These are phyloP conservation scores for Melocanna baccifera DNA, from an alignment of 176 grass and related monocot species.

Conservation along the genomic window DNA sequence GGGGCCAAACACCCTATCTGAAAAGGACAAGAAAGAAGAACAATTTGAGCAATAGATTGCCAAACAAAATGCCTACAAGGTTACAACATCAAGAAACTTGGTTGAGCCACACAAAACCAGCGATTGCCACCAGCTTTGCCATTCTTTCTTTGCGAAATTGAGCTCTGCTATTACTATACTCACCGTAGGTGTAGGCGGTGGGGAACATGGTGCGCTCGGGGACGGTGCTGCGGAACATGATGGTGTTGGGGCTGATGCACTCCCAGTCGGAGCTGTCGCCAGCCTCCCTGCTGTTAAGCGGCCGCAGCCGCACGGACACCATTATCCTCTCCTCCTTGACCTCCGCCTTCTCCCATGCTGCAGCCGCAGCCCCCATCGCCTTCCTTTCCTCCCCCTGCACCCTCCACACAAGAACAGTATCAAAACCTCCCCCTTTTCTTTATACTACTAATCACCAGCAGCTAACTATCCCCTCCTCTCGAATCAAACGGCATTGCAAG, in stretches of 20 bases:
- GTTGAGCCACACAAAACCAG: neutral
- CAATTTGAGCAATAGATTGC: constrained; percentile 4
- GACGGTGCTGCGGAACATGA: constrained; percentile 71
- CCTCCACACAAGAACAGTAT: constrained; percentile 26
- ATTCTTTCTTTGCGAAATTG: constrained; percentile 14
- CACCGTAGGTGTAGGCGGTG: constrained; percentile 75
- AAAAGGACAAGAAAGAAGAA: constrained; percentile 23
- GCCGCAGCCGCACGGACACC: constrained; percentile 80
- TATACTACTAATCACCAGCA: constrained; percentile 11
- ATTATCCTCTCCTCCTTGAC: constrained; percentile 72
- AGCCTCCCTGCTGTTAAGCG: constrained; percentile 67
- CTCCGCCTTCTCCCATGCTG: constrained; percentile 38
- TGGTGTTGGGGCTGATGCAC: constrained; percentile 67
- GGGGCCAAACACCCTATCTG: constrained; percentile 85
- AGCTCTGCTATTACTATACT: constrained; percentile 25
- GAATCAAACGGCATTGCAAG: constrained; percentile 35
- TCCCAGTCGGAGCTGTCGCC: constrained; percentile 82
- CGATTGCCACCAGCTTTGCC: neutral
- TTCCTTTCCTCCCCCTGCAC: neutral
- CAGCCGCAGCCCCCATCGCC: constrained; percentile 40
- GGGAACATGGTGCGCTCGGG: constrained; percentile 76
- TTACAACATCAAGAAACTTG: constrained; percentile 3
- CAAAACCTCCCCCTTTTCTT: neutral
- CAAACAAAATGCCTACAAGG: neutral
- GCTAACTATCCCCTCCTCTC: neutral